Evolutionary conservation across 2,329 filamentous ascomycete species (phyloP), one percentile per base, ranked within the genome.

Genomic region (Trichoderma sp.): DNA sequence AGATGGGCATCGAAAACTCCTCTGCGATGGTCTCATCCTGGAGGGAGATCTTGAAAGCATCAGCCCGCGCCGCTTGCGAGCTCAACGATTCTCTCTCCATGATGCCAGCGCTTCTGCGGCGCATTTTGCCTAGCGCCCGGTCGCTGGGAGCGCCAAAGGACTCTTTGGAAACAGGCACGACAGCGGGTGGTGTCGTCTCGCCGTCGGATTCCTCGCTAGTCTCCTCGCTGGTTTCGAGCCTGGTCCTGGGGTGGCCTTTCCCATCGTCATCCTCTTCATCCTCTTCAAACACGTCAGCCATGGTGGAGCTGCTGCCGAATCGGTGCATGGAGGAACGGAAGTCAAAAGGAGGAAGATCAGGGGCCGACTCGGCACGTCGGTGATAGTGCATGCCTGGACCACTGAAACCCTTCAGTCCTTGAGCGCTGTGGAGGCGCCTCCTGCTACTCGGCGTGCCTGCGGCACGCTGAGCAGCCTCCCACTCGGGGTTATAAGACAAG

Each of bases 251-350:
- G 72, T 28, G 74, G 73, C 61, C 74, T 65, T 70, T 78, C 69
- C 78, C 78, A 83, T 81, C 79, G 1, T 82, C 79, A 3, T 85
- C 83, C 71, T 91, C 89, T 68, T 93, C 91, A 30, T 93, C 91
- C 71, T 94, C 91, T 73, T 95, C 91, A 68, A 94, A 95, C 1
- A 95, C 91, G 73, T 94, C 91, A 0, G 89, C 90, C 90, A 95
- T 93, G 0, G 89, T 89, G 0, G 89, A 88, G 69, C 85, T 86
- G 74, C 87, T 90, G 45, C 83, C 84, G 59, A 88, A 88, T 17
- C 86, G 82, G 65, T 85, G 83, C 61, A 89, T 84, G 30, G 81
- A 81, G n/a, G 84, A 79, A 26, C 83, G 78, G 47, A 79, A 80
- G 64, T 93, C 90, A 71, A 94, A 94, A 0, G 90, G 88, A 14